A percentile compares a stretch with the other conserved stretches of the same genome.
Conservation (phyloP, 805 yeast species). For the Kodamaea nitidulidarum region DNA sequence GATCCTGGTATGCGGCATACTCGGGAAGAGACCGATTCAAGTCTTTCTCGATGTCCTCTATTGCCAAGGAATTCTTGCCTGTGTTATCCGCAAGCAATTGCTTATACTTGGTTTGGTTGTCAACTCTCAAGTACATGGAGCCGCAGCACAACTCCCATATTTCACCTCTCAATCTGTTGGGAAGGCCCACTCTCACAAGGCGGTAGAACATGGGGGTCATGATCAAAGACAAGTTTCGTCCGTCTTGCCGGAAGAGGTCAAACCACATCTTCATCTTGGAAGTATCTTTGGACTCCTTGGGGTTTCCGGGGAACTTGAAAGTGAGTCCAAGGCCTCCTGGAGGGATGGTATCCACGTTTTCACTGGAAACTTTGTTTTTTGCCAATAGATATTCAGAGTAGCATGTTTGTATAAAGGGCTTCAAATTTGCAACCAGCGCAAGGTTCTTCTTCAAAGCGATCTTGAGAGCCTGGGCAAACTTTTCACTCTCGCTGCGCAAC, state of each 20-base stretch:
- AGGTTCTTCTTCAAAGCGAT: slow-evolving; percentile 59
- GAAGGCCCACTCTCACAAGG: slow-evolving; percentile 84
- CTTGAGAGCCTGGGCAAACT: slow-evolving; percentile 68
- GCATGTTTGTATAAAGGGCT: slow-evolving; percentile 62
- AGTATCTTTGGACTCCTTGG: slow-evolving; percentile 70
- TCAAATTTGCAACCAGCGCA: slow-evolving; percentile 55
- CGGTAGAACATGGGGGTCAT: slow-evolving; percentile 75
- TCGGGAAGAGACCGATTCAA: slow-evolving; percentile 92
- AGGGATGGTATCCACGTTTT: slow-evolving; percentile 52
- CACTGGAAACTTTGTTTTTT: slow-evolving; percentile 47
- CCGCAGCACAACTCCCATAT: slow-evolving; percentile 94
- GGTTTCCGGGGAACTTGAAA: slow-evolving; percentile 88
- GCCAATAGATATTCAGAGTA: slow-evolving; percentile 82
- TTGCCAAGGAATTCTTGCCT: slow-evolving; percentile 71
- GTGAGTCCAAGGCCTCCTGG: slow-evolving; percentile 81
- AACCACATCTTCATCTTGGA: slow-evolving; percentile 91
- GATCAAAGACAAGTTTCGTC: slow-evolving; percentile 74
- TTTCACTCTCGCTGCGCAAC: slow-evolving; percentile 70
- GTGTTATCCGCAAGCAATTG: slow-evolving; percentile 55
- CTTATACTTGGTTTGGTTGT: slow-evolving; percentile 57
- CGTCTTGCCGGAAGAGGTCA: slow-evolving; percentile 79
- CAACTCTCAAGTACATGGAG: slow-evolving; percentile 68
- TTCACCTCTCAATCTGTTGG: slow-evolving; percentile 93
- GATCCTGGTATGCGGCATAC: slow-evolving; percentile 85
- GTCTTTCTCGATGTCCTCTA: slow-evolving; percentile 96